A percentile compares a stretch with the other conserved stretches of the same genome.
phyloP scores from a whole-genome alignment of 257 asterid genomes.

The Jasminum sambac region DNA sequence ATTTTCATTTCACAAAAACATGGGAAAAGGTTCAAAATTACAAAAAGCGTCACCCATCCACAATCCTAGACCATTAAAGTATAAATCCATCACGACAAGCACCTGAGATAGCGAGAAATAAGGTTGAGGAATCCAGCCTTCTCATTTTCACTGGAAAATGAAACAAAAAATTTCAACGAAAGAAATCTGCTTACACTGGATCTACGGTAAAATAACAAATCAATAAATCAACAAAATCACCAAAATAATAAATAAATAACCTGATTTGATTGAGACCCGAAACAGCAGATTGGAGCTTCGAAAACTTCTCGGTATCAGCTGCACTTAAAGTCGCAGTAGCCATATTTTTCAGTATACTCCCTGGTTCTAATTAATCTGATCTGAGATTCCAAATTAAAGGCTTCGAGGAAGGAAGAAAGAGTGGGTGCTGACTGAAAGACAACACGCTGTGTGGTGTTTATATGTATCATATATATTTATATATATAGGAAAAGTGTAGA shows the following conservation, averaged over 20 bases:
- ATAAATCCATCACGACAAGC: not conserved
- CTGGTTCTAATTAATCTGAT: not conserved
- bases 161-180: not conserved
- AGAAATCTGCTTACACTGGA: not conserved
- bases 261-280: conserved; percentile 7
- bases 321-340: not conserved
- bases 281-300: conserved; percentile 7
- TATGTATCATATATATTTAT: no score
- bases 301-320: not conserved
- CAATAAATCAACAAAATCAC: not conserved
- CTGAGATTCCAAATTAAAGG: not conserved
- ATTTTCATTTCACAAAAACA: not conserved
- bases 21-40: not conserved
- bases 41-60: not conserved
- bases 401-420: not conserved
- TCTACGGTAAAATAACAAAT: not conserved
- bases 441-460: not conserved
- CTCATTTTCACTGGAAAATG: conserved; percentile 1
- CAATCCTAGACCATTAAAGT: not conserved
- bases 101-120: conserved; percentile 4
- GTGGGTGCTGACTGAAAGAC: not conserved
- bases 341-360: not conserved
- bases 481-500: not conserved
- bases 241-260: not conserved
- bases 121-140: conserved; percentile 2